Evolutionary conservation across 2,329 filamentous ascomycete genomes (phyloP), one percentile per base, ranked within the genome.

Genomic region (Beauveria sp.): DNA sequence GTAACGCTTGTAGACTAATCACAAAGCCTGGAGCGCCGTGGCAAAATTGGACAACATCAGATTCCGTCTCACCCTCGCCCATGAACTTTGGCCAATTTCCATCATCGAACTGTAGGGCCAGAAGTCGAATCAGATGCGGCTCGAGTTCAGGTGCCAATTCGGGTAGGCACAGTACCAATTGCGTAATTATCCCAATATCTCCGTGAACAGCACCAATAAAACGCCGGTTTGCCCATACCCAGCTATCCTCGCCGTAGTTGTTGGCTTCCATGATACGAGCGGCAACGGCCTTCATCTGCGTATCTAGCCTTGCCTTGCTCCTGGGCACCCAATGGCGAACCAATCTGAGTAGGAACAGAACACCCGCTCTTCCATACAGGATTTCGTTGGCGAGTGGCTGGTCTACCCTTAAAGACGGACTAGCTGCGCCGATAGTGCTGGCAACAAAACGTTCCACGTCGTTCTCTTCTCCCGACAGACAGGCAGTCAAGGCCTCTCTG

Each of bases 161-260:
- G 0, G 84, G 81, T 61, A 81, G 79, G 2, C 85, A 84, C 24
- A 83, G 75, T 1, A 89, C 79, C 16, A 90, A 75, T 71, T 91
- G 88, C n/a, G 83, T 86, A 61, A 91, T 79, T 70, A 89, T 89
- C 5, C 88, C 86, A 28, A 90, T 83, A 14, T 83, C 80, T 8
- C 88, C 88, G 68, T 91, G 87, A 0, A 82, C 83, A 5, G 87
- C 84, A 1, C 88, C 88, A 42, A 88, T 76, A 67, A 88, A 89
- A 20, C 75, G 69, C 66, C 83, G 84, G 16, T 80, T 82, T 63
- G 84, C 81, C 83, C 85, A 90, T 64, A 79, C 80, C 88, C 88
- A 90, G 1, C 73, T 71, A 6, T 70, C 72, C 45, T 72, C 71
- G 5, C 70, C 73, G n/a, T 78, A 62, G 70, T 74, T 70, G 62